phyloP scores from a whole-genome alignment of 2,329 filamentous ascomycete genomes.

The Talaromyces pinophilus region DNA sequence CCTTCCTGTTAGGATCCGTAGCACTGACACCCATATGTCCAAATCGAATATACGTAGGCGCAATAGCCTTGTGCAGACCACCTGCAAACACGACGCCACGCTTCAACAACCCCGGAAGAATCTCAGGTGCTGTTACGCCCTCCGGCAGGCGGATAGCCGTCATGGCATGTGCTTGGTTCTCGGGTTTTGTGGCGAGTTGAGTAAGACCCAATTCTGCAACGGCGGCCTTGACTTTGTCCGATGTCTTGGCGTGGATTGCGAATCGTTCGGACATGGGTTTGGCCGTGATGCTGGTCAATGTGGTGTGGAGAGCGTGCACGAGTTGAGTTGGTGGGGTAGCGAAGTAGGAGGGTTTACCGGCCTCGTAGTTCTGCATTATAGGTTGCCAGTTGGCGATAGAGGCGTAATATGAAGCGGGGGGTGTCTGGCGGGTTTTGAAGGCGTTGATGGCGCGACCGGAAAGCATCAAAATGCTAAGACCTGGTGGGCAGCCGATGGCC shows the following conservation, averaged over 20 bases:
- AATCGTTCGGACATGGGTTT: slow-evolving; percentile 80
- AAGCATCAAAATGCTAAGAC: slow-evolving; percentile 90
- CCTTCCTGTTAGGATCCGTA: slow-evolving; percentile 73
- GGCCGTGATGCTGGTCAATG: slow-evolving; percentile 81
- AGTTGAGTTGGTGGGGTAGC: slow-evolving; percentile 94
- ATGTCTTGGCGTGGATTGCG: slow-evolving; percentile 73
- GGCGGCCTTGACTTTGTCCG: slow-evolving; percentile 82
- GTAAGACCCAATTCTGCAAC: slow-evolving; percentile 79
- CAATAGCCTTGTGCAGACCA: slow-evolving; percentile 94
- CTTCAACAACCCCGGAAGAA: slow-evolving; percentile 80
- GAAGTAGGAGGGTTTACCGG: slow-evolving; percentile 96
- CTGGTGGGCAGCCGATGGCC: slow-evolving; percentile 92
- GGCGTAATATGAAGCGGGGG: slow-evolving; percentile 86
- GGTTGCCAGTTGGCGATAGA: slow-evolving; percentile 97
- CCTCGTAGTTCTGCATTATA: slow-evolving; percentile 99
- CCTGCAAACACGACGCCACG: slow-evolving; percentile 93
- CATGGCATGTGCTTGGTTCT: slow-evolving; percentile 96
- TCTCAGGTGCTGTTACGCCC: slow-evolving; percentile 72
- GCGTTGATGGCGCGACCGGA: slow-evolving; percentile 82
- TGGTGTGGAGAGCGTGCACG: slow-evolving; percentile 86
- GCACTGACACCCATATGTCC: slow-evolving; percentile 97
- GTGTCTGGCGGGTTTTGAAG: slow-evolving; percentile 77
- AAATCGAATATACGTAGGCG: slow-evolving; percentile 88
- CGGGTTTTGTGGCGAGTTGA: slow-evolving; percentile 79
- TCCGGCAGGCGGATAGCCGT: slow-evolving; percentile 96